These are phyloP conservation scores for Mortierella sp. DNA, from an alignment of 371 early-diverging fungal genomes.

Conservation along the genomic window DNA sequence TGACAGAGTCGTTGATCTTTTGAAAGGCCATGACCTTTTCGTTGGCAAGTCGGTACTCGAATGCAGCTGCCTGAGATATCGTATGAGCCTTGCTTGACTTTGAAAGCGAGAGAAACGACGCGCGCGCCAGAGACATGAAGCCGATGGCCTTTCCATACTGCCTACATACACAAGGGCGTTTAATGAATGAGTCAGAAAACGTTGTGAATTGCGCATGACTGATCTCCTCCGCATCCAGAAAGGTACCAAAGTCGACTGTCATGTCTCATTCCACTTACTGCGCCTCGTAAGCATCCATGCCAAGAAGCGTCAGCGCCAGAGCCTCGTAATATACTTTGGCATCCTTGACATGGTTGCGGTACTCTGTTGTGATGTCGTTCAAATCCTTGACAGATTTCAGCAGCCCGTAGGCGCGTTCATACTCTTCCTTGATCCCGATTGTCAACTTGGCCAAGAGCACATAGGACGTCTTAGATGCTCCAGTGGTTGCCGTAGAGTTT, in stretches of 20 bases:
- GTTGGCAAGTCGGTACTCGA: conserved; percentile 63
- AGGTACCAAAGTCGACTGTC: not conserved
- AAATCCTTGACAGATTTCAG: conserved; percentile 65
- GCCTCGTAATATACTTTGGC: conserved; percentile 61
- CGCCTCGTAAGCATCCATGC: conserved; percentile 70
- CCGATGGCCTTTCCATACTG: conserved; percentile 72
- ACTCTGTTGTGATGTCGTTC: conserved; percentile 65
- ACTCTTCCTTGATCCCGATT: conserved; percentile 70
- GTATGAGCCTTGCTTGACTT: conserved; percentile 62
- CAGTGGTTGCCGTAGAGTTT: conserved; percentile 62
- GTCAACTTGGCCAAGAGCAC: conserved; percentile 69
- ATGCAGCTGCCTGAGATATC: conserved; percentile 61
- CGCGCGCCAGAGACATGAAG: conserved; percentile 65
- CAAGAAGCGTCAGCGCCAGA: conserved; percentile 68
- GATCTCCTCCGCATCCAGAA: conserved; percentile 4
- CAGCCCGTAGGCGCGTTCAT: conserved; percentile 70
- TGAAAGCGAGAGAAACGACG: conserved; percentile 61
- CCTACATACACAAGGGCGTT: no score
- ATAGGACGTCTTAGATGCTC: conserved; percentile 60
- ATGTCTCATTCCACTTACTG: conserved; percentile 62
- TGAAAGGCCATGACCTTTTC: conserved; percentile 59
- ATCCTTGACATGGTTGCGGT: conserved; percentile 66
- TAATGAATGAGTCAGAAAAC: no score
- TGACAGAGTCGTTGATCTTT: conserved; percentile 70
- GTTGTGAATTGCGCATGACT: no score